Evolutionary conservation across 1,284 basidiomycete genomes (phyloP).

Genomic region (Sporisorium graminicola): DNA sequence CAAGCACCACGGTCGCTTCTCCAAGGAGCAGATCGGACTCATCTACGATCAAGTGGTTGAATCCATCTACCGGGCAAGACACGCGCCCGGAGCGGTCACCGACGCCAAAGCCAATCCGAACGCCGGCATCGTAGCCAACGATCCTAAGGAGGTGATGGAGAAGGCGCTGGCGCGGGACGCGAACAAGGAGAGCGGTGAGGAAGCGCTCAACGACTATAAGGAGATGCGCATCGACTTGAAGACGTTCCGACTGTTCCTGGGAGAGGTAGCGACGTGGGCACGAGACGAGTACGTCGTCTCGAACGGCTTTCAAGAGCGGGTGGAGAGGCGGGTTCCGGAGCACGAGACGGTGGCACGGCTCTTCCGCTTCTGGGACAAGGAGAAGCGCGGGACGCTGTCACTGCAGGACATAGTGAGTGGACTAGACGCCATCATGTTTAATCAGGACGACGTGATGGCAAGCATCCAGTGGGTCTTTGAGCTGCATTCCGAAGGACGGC

Average conservation of each 20-base stretch:
- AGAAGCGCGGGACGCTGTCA: conserved; percentile 61
- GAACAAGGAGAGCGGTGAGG: conserved; percentile 27
- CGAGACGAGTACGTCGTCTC: conserved; percentile 89
- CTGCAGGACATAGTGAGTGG: conserved; percentile 85
- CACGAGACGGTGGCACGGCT: conserved; percentile 59
- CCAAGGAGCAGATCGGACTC: conserved; percentile 80
- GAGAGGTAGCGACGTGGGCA: conserved; percentile 95
- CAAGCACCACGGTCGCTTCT: conserved; percentile 82
- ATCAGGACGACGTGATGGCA: conserved; percentile 84
- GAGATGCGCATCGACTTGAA: conserved; percentile 85
- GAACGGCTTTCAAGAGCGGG: conserved; percentile 67
- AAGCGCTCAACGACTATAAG: conserved; percentile 70
- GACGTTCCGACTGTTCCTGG: conserved; percentile 91
- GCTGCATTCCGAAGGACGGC: conserved; percentile 88
- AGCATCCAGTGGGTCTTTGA: conserved; percentile 99
- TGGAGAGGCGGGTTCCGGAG: conserved; percentile 66
- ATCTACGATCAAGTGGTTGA: conserved; percentile 69
- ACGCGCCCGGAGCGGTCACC: conserved; percentile 51
- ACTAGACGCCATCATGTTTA: conserved; percentile 88
- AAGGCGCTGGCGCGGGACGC: conserved; percentile 42
- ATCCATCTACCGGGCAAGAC: conserved; percentile 65
- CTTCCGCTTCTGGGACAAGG: conserved; percentile 65
- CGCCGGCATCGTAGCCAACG: conserved; percentile 50
- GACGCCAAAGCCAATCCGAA: conserved; percentile 40
- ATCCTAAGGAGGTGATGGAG: conserved; percentile 51